Base-by-base conservation (phyloP, 1,284 basidiomycete genomes). In the Chalciporus piperatoides region DNA sequence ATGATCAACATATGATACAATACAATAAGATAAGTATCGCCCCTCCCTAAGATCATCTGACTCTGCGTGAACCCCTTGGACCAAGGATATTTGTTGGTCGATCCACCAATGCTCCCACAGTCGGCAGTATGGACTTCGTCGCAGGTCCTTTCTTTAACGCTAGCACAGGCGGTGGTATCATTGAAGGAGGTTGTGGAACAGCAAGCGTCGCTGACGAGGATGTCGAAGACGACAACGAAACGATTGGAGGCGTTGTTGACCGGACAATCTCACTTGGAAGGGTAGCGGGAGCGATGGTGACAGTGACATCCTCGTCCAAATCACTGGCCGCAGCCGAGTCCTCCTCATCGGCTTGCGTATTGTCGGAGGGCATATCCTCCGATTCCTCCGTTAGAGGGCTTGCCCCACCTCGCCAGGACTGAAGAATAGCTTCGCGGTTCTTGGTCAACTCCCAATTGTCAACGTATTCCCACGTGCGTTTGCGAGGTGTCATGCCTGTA, bases 401-500 rank as follows among this genome's bases (percentile, higher is more conserved):
- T 14, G 46, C 38, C 6, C 65, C 64, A 46, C 65, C 65, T 57
- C 70, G 74, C 76, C 79, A 79, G 27, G 71, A 69, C 41, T 73
- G 70, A 40, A 90, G 56, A 19, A 89, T 64, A 3, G 71, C 68
- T 5, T 83, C 79, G 25, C 88, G 78, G 52, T 68, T 75, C 54
- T 77, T 72, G 7, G 86, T 88, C 48, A 85, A 67, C 40, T 81
- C 75, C 86, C 89, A 90, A 46, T 79, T 68, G 52, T 86, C 83
- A 5, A 74, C 70, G 55, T 82, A 85, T 51, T 82, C 69, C 80
- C 83, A 86, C 30, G 67, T 68, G 35, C 84, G 81, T 70, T 88
- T 90, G 38, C 77, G 78, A 23, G 89, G 89, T 4, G 88, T 91
- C 47, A 68, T 68, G 8, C 87, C 88, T 9, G 82, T 86, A 2